phyloP scores from a whole-genome alignment of 805 yeast species.

The Maudiozyma turicensis region DNA sequence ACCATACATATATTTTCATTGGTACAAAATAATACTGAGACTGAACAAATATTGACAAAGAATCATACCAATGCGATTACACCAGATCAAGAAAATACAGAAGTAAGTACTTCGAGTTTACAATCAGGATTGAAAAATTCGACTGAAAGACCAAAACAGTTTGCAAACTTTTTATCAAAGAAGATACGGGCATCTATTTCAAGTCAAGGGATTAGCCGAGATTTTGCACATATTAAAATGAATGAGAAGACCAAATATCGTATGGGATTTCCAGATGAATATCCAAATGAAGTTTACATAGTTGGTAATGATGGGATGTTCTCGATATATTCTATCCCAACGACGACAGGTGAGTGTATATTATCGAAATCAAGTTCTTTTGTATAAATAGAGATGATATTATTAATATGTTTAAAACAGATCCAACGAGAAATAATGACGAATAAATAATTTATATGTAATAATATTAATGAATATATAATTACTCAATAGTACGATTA shows the following conservation, averaged over 20 bases:
- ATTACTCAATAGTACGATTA: neutral
- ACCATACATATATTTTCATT: slow-evolving; percentile 82
- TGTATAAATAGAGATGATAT: neutral
- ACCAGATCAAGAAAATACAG: slow-evolving; percentile 28
- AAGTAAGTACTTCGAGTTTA: neutral
- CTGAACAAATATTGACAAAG: neutral
- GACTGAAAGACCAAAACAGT: slow-evolving; percentile 13
- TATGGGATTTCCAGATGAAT: slow-evolving; percentile 28
- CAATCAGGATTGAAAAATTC: neutral
- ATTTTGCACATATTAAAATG: slow-evolving; percentile 23
- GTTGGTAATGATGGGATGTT: slow-evolving; percentile 25
- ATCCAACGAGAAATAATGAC: no score
- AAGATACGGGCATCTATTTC: slow-evolving; percentile 23
- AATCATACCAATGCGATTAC: neutral
- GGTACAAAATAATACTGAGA: slow-evolving; percentile 11
- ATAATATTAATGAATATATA: neutral
- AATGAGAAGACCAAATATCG: slow-evolving; percentile 13
- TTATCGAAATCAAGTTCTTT: slow-evolving; percentile 16
- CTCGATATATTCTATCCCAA: slow-evolving; percentile 21
- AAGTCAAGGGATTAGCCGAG: slow-evolving; percentile 22
- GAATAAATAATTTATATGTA: no score
- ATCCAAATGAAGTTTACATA: slow-evolving; percentile 21
- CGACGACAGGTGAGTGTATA: slow-evolving; percentile 22
- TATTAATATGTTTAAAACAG: no score
- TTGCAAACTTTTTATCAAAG: slow-evolving; percentile 19